Conservation (phyloP, 2,329 filamentous ascomycete species). For the Bipolaris zeicola region DNA sequence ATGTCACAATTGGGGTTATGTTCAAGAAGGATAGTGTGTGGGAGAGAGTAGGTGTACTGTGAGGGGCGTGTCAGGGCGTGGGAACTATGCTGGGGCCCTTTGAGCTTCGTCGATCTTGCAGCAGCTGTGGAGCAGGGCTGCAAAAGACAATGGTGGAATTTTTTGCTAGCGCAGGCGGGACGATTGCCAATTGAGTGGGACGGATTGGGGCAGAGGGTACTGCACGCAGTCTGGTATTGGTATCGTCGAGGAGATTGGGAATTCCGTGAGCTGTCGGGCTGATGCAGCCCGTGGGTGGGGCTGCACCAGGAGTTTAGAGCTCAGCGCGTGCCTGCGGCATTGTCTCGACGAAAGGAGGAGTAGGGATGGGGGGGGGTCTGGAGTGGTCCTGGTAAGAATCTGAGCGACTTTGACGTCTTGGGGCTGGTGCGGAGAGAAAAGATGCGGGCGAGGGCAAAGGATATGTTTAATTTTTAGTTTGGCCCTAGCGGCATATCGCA, state of each 20-base stretch:
- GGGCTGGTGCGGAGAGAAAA: conserved; percentile 41
- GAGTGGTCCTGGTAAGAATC: conserved; percentile 30
- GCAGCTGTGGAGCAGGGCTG: conserved; percentile 31
- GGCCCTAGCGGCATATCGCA: conserved; percentile 30
- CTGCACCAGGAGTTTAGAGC: conserved; percentile 70
- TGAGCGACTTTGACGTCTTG: conserved; percentile 51
- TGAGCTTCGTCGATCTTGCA: conserved; percentile 42
- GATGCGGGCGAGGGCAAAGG: conserved; percentile 34
- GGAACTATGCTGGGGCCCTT: conserved; percentile 45
- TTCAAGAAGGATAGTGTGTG: conserved; percentile 30
- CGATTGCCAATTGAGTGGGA: conserved; percentile 41
- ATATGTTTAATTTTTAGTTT: conserved; percentile 33
- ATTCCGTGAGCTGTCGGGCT: conserved; percentile 83
- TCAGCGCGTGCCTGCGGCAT: conserved; percentile 56
- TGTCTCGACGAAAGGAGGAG: conserved; percentile 52
- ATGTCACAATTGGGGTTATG: conserved; percentile 4
- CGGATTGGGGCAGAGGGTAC: conserved; percentile 41
- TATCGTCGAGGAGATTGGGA: conserved; percentile 59
- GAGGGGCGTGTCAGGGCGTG: conserved; percentile 35
- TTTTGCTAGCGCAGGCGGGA: conserved; percentile 39
- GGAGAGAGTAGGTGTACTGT: conserved; percentile 35
- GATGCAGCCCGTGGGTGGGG: conserved; percentile 37
- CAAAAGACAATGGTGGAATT: conserved; percentile 42
- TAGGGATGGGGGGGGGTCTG: conserved; percentile 31
- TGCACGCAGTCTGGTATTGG: conserved; percentile 43